Percentiles rank a stretch among this genome's conserved stretches.
phyloP scores from a whole-genome alignment of 23 red algal species.

The Cyanidiococcus yangmingshanensis region DNA sequence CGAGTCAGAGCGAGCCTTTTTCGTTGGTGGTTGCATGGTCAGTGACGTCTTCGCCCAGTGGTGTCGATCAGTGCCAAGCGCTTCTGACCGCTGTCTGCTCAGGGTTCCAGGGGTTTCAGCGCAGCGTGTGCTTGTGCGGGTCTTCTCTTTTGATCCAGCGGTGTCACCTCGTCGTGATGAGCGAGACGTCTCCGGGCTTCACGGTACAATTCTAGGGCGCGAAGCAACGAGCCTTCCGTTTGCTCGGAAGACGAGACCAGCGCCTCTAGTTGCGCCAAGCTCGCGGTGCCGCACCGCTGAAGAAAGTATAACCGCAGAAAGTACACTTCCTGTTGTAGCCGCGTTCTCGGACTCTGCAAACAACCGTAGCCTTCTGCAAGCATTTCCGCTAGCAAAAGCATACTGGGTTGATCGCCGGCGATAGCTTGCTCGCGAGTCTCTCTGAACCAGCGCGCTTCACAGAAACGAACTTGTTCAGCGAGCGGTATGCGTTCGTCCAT shows the following conservation, averaged over 20 bases:
- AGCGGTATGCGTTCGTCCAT: not conserved
- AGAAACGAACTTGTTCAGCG: not conserved
- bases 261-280: not conserved
- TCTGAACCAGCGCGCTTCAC: not conserved
- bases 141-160: too few relatives aligned
- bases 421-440: constrained; percentile 1
- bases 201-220: not conserved
- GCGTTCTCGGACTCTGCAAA: not conserved
- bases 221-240: not conserved
- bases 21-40: not conserved
- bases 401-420: not conserved
- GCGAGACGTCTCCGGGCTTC: not conserved
- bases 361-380: not conserved
- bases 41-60: too few relatives aligned
- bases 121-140: too few relatives aligned
- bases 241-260: not conserved
- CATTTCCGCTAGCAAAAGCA: constrained; percentile 9
- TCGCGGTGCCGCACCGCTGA: not conserved
- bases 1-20: not conserved
- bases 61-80: too few relatives aligned
- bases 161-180: too few relatives aligned
- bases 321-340: not conserved
- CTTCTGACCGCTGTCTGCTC: too few relatives aligned
- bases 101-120: too few relatives aligned
- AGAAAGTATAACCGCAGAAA: not conserved